A percentile compares a stretch with the other conserved stretches of the same genome.
These are phyloP conservation scores for Beverwykella pulmonaria DNA, from an alignment of 495 filamentous ascomycete genomes.

Conservation along the genomic window DNA sequence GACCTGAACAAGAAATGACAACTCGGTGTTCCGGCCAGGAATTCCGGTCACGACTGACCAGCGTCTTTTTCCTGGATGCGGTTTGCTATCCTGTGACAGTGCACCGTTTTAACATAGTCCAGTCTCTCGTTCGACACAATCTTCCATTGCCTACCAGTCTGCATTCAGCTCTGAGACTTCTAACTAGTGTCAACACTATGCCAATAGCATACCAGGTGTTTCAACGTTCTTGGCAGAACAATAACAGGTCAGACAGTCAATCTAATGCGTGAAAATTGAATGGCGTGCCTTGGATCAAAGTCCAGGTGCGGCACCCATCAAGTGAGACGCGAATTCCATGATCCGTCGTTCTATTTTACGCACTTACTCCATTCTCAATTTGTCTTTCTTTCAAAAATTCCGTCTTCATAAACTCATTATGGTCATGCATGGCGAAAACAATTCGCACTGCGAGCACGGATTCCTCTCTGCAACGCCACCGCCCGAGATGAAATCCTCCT, in stretches of 20 bases:
- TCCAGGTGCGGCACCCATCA: neutral
- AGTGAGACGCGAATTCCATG: neutral
- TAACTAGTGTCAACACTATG: neutral
- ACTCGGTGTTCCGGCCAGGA: constrained; percentile 1
- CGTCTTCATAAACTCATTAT: no score
- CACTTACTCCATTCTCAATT: neutral
- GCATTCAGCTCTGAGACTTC: neutral
- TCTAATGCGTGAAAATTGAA: neutral
- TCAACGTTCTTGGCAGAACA: neutral
- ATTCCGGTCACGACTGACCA: neutral
- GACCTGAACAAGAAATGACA: neutral
- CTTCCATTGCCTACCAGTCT: neutral
- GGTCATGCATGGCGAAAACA: no score
- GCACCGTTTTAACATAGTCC: neutral
- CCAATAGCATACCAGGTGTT: neutral
- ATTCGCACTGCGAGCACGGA: no score
- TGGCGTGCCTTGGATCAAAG: neutral
- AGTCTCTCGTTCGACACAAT: neutral
- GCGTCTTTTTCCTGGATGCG: constrained; percentile 15
- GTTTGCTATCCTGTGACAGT: neutral
- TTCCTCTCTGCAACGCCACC: no score
- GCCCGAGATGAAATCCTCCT: no score
- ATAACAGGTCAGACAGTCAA: neutral
- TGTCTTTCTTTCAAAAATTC: no score
- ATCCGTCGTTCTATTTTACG: neutral